Percentiles rank a stretch among this genome's conserved stretches.
phyloP scores from a whole-genome alignment of 2,329 filamentous ascomycete genomes.

The Sclerotinia minor region DNA sequence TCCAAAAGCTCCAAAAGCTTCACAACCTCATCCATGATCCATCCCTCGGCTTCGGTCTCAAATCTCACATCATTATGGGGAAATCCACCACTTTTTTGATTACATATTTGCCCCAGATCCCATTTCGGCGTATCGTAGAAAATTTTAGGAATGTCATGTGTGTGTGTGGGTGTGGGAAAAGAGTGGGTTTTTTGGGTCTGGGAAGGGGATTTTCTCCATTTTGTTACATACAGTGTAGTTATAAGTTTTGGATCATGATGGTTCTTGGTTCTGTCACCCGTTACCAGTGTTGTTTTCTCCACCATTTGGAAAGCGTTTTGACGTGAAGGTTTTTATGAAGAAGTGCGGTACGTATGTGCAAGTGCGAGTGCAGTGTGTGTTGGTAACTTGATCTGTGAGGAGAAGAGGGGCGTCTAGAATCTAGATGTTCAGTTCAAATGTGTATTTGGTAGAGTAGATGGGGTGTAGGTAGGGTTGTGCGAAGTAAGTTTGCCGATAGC shows the following conservation, averaged over 20 bases:
- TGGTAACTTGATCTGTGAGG: neutral
- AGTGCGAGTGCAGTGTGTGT: no score
- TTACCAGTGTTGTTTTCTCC: neutral
- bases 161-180: no score
- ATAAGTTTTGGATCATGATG: no score
- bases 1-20: no score
- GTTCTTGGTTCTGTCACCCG: no score
- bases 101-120: constrained; percentile 17
- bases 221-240: no score
- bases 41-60: constrained; percentile 9
- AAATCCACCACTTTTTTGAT: neutral
- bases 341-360: neutral
- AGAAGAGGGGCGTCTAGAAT: constrained; percentile 6
- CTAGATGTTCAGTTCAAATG: neutral
- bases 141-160: constrained; percentile 16
- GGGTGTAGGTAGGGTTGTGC: neutral
- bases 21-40: no score
- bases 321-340: neutral
- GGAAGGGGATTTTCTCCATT: constrained; percentile 3
- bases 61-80: constrained; percentile 9
- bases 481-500: neutral
- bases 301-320: constrained; percentile 1
- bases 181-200: neutral
- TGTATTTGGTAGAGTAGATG: no score
- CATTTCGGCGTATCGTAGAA: constrained; percentile 3